Conservation (phyloP, 257 asterid species). For the Rubia yunnanensis region DNA sequence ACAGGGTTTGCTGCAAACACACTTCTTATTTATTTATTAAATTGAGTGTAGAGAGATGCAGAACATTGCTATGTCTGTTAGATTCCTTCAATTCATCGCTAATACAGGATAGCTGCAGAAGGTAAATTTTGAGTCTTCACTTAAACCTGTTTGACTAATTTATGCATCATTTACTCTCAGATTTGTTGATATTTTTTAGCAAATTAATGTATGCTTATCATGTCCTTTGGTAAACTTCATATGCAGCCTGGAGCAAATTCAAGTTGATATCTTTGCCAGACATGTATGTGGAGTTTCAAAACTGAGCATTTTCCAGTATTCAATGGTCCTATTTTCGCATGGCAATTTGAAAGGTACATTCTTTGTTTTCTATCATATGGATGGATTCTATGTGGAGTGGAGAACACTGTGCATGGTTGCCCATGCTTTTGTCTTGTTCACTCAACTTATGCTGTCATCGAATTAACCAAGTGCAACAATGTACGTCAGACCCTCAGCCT, state of each 20-base stretch:
- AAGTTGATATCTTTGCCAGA: conserved; percentile 25
- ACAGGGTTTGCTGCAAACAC: conserved; percentile 33
- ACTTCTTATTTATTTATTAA: conserved; percentile 32
- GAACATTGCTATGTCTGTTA: conserved; percentile 25
- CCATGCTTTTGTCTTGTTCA: background rate
- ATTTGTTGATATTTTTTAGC: too few species aligned
- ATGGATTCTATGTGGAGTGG: background rate
- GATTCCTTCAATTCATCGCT: conserved; percentile 24
- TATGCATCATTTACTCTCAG: too few species aligned
- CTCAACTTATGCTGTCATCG: background rate
- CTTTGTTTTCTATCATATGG: background rate
- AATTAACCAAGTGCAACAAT: background rate
- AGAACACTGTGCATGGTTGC: background rate
- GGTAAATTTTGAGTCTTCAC: too few species aligned
- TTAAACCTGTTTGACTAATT: conserved; percentile 6
- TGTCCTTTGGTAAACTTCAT: too few species aligned
- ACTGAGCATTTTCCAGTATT: conserved; percentile 31
- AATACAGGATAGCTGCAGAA: conserved; percentile 18
- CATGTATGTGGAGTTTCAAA: conserved; percentile 29
- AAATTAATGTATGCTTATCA: too few species aligned
- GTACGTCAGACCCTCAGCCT: background rate
- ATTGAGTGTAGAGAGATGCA: too few species aligned
- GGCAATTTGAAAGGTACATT: conserved; percentile 24
- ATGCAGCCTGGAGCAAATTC: too few species aligned
- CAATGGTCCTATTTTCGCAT: conserved; percentile 36